Conservation (phyloP, 768 basidiomycete genomes). For the Thelephora aurantiotincta region DNA sequence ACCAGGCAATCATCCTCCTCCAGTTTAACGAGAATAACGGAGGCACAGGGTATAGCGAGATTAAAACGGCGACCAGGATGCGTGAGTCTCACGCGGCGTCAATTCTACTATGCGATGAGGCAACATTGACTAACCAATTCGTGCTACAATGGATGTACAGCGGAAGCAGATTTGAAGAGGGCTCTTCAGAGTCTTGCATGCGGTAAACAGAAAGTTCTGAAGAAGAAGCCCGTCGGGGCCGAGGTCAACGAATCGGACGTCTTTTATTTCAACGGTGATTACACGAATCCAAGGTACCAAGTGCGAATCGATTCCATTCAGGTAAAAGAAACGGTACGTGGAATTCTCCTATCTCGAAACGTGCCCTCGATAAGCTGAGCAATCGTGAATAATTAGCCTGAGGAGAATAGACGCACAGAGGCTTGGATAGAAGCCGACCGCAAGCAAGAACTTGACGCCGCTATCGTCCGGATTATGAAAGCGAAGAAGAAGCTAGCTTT, state of each 20-base stretch:
- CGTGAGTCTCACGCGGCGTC: slow-evolving; percentile 31
- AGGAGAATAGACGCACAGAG: slow-evolving; percentile 77
- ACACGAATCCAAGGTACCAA: slow-evolving; percentile 63
- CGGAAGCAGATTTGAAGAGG: slow-evolving; percentile 56
- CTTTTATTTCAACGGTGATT: slow-evolving; percentile 74
- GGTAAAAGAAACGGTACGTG: slow-evolving; percentile 74
- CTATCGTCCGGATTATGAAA: slow-evolving; percentile 96
- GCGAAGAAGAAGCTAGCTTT: slow-evolving; percentile 72
- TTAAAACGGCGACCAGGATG: slow-evolving; percentile 53
- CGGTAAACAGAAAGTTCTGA: slow-evolving; percentile 79
- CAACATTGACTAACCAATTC: too few species aligned
- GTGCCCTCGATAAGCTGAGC: slow-evolving; percentile 1
- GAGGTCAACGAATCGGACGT: slow-evolving; percentile 66
- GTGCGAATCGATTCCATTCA: slow-evolving; percentile 96
- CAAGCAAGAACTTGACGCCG: slow-evolving; percentile 76
- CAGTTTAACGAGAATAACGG: slow-evolving; percentile 58
- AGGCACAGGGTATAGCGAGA: slow-evolving; percentile 50
- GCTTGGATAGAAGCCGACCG: slow-evolving; percentile 79
- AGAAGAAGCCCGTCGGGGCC: slow-evolving; percentile 62
- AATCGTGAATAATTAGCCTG: slow-evolving; percentile 35
- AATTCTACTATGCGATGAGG: neutral
- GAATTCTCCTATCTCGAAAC: neutral
- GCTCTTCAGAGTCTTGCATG: slow-evolving; percentile 89
- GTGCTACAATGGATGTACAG: slow-evolving; percentile 21
- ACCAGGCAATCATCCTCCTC: slow-evolving; percentile 77